These are phyloP conservation scores for Pulicaria dysenterica DNA, from an alignment of 129 eudicot genomes.

Conservation along the genomic window DNA sequence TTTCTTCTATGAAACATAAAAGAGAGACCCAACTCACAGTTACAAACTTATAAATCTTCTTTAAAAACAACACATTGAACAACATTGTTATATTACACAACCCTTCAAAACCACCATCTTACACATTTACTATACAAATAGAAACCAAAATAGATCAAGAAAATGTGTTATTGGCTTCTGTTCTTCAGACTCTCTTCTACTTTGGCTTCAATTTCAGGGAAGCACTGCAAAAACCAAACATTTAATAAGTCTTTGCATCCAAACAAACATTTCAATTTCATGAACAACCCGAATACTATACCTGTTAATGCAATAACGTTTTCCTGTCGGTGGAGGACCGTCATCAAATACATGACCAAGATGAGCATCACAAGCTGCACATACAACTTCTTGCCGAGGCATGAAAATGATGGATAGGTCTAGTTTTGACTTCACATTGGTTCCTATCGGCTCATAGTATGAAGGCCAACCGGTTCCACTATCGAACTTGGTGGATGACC, in stretches of 20 bases:
- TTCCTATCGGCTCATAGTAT: constrained; percentile 69
- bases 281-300: not conserved
- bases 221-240: constrained; percentile 50
- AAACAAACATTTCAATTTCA: constrained; percentile 6
- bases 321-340: constrained; percentile 92
- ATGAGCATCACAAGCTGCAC: constrained; percentile 90
- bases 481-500: constrained; percentile 89
- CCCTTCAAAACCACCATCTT: no score
- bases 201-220: constrained; percentile 75
- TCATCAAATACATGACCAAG: constrained; percentile 98
- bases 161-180: not conserved
- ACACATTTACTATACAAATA: no score
- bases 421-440: constrained; percentile 86
- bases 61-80: no score
- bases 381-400: constrained; percentile 93
- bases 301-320: constrained; percentile 93
- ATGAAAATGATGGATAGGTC: constrained; percentile 87
- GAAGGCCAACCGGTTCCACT: constrained; percentile 99
- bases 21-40: no score
- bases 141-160: no score
- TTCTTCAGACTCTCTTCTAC: constrained; percentile 20
- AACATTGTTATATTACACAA: no score
- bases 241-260: not conserved
- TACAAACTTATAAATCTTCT: no score
- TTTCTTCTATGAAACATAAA: no score